Conservation (phyloP, 345 rosid genomes). For the Acer saccharum region DNA sequence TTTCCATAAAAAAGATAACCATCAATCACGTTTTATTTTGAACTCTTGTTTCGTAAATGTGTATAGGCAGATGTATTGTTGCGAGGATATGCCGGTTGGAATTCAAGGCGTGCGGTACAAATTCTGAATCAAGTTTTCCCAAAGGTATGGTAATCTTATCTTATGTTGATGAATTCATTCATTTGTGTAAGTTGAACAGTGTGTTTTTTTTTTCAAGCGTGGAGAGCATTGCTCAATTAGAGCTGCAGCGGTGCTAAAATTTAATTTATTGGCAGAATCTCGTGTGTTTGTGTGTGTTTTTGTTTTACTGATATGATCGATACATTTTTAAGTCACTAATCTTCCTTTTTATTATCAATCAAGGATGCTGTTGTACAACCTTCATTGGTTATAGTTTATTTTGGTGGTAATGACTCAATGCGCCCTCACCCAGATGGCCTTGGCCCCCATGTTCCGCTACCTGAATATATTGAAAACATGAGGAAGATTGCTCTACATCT, state of each 20-base stretch:
- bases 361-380: slow-evolving; percentile 78
- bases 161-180: not conserved
- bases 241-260: not conserved
- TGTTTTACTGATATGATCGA: not conserved
- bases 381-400: slow-evolving; percentile 83
- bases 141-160: slow-evolving; percentile 62
- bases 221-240: not conserved
- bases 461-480: slow-evolving; percentile 77
- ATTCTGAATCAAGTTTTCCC: slow-evolving; percentile 78
- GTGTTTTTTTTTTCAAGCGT: not conserved
- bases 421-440: slow-evolving; percentile 59
- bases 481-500: slow-evolving; percentile 70
- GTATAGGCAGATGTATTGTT: slow-evolving; percentile 73
- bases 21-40: not conserved
- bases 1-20: not conserved
- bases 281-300: not conserved
- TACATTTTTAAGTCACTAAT: not conserved
- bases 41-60: not conserved
- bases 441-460: slow-evolving; percentile 88
- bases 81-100: slow-evolving; percentile 92
- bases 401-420: slow-evolving; percentile 92
- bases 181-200: not conserved
- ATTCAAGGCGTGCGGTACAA: slow-evolving; percentile 70
- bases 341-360: not conserved
- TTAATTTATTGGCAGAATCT: not conserved